Evolutionary conservation across 331 rosid genomes (phyloP).

Genomic region (Spiraea crenata): DNA sequence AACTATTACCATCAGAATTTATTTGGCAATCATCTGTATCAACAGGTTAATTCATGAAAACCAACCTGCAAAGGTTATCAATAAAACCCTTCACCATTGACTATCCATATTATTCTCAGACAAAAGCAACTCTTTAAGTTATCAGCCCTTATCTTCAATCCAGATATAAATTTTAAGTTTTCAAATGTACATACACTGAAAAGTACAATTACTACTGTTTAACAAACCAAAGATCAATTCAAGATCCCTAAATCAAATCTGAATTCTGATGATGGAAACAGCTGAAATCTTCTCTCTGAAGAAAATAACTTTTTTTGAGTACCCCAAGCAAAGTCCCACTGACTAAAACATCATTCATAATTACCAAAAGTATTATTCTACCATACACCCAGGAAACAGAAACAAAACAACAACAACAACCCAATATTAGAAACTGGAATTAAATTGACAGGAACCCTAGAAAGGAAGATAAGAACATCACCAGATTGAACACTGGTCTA

Average conservation of each 20-base stretch:
- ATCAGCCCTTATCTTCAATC: neutral
- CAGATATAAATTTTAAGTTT: constrained; percentile 1
- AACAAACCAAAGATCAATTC: neutral
- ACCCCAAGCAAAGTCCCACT: constrained; percentile 17
- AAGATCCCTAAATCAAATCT: constrained; percentile 15
- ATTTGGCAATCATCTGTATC: neutral
- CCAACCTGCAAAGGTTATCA: neutral
- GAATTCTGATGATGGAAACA: neutral
- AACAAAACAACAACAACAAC: neutral
- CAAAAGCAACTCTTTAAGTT: constrained; percentile 7
- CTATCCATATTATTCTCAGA: neutral
- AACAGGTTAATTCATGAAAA: neutral
- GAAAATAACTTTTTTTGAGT: neutral
- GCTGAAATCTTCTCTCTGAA: constrained; percentile 1
- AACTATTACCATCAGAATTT: neutral
- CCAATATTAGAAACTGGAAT: neutral
- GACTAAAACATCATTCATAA: neutral
- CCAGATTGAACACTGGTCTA: constrained; percentile 30
- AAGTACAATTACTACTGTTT: neutral
- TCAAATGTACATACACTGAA: neutral
- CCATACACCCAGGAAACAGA: neutral
- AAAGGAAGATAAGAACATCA: constrained; percentile 25
- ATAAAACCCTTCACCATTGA: neutral
- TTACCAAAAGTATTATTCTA: neutral
- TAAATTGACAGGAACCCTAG: constrained; percentile 21